A percentile compares a stretch with the other conserved stretches of the same genome.
Evolutionary conservation across 108 stramenopile genomes (phyloP).

Genomic region (Cyclotella distinguenda): DNA sequence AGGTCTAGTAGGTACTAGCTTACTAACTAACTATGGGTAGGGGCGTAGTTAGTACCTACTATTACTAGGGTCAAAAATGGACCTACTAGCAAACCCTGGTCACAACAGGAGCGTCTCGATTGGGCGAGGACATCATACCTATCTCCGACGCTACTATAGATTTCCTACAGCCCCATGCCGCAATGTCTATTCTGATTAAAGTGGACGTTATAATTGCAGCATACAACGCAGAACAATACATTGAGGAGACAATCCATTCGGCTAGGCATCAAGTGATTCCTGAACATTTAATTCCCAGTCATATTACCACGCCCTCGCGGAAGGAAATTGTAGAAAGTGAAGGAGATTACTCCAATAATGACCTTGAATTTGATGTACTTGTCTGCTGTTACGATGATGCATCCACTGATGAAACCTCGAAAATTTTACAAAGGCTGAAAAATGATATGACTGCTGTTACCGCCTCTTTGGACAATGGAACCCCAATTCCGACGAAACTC

Average conservation of each 20-base stretch:
- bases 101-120: no score
- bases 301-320: no score
- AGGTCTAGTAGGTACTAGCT: no score
- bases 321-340: neutral
- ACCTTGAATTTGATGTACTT: constrained; percentile 43
- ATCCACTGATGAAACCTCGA: constrained; percentile 65
- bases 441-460: constrained; percentile 8
- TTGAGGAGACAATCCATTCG: constrained; percentile 66
- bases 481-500: constrained; percentile 20
- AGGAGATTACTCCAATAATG: constrained; percentile 6
- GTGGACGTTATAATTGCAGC: constrained; percentile 84
- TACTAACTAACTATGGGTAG: no score
- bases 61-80: no score
- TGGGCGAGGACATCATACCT: no score
- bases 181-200: constrained; percentile 19
- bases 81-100: no score
- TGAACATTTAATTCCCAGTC: constrained; percentile 29
- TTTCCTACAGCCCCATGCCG: no score
- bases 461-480: neutral
- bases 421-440: constrained; percentile 38
- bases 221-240: constrained; percentile 73
- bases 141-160: no score
- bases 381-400: constrained; percentile 85
- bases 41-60: no score
- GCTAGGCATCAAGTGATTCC: constrained; percentile 69